phyloP scores from a whole-genome alignment of 2,329 filamentous ascomycete species.

The Penicillium sp. region DNA sequence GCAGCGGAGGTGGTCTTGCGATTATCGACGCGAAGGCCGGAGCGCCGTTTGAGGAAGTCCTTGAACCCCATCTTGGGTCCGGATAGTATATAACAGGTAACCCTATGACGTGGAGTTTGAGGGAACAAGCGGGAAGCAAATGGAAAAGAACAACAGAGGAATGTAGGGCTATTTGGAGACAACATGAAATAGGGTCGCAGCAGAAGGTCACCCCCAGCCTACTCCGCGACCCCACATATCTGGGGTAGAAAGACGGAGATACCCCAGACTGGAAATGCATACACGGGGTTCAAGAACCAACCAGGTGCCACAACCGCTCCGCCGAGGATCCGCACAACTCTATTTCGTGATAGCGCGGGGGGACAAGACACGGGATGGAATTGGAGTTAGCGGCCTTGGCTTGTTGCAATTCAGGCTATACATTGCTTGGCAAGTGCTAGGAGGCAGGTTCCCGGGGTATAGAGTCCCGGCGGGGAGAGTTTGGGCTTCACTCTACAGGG shows the following conservation, averaged over 20 bases:
- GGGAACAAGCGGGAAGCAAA: no score
- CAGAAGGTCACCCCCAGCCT: constrained; percentile 8
- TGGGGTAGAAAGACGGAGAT: neutral
- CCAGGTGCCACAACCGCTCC: neutral
- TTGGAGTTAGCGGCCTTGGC: neutral
- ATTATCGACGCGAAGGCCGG: constrained; percentile 34
- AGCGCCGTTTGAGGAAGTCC: constrained; percentile 31
- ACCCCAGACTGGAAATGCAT: neutral
- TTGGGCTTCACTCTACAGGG: neutral
- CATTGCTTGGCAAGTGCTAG: neutral
- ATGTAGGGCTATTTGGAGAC: neutral
- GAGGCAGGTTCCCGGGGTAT: neutral
- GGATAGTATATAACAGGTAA: neutral
- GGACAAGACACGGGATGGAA: neutral
- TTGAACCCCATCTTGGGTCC: constrained; percentile 28
- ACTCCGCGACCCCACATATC: neutral
- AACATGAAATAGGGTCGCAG: constrained; percentile 6
- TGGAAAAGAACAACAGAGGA: neutral
- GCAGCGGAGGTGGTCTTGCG: constrained; percentile 41
- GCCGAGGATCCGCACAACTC: neutral
- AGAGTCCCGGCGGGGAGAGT: neutral
- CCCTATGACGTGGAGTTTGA: no score
- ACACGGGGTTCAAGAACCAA: neutral
- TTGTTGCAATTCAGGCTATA: neutral
- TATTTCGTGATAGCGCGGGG: neutral